phyloP scores from a whole-genome alignment of 108 stramenopile genomes.

The Nitzschia sp. region DNA sequence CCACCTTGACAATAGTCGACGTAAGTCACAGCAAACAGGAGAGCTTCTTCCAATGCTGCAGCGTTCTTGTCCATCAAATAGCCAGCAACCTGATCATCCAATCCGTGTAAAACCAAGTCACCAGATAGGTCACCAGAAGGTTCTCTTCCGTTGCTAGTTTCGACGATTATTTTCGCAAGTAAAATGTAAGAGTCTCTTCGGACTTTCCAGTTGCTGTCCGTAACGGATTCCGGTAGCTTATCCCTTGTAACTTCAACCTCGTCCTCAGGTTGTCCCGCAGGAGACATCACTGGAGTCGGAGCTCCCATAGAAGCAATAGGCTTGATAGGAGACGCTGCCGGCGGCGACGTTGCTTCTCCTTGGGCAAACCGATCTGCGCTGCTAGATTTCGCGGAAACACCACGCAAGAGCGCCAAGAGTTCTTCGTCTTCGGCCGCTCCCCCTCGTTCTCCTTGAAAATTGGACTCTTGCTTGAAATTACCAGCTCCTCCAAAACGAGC shows the following conservation, averaged over 20 bases:
- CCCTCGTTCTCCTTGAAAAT: constrained; percentile 71
- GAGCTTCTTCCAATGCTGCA: constrained; percentile 74
- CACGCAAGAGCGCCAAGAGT: constrained; percentile 59
- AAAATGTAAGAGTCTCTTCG: constrained; percentile 67
- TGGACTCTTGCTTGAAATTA: constrained; percentile 41
- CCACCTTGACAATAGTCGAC: constrained; percentile 61
- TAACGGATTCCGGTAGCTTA: constrained; percentile 40
- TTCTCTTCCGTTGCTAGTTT: constrained; percentile 18
- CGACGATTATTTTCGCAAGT: constrained; percentile 34
- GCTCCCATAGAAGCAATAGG: neutral
- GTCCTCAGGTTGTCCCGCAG: neutral
- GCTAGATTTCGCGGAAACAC: constrained; percentile 58
- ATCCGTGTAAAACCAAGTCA: constrained; percentile 33
- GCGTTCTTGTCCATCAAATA: constrained; percentile 78
- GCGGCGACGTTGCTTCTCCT: neutral
- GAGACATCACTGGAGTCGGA: neutral
- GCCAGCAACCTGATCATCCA: constrained; percentile 45
- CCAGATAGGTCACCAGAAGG: constrained; percentile 36
- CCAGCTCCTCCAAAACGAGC: constrained; percentile 10
- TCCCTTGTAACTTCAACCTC: constrained; percentile 62
- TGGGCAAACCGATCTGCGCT: constrained; percentile 46
- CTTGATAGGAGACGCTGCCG: neutral
- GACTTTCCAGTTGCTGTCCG: constrained; percentile 71
- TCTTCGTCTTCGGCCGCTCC: constrained; percentile 81
- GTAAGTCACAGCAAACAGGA: constrained; percentile 52